Evolutionary conservation across 2,329 filamentous ascomycete genomes (phyloP).

Genomic region (Golovinomyces cichoracearum): DNA sequence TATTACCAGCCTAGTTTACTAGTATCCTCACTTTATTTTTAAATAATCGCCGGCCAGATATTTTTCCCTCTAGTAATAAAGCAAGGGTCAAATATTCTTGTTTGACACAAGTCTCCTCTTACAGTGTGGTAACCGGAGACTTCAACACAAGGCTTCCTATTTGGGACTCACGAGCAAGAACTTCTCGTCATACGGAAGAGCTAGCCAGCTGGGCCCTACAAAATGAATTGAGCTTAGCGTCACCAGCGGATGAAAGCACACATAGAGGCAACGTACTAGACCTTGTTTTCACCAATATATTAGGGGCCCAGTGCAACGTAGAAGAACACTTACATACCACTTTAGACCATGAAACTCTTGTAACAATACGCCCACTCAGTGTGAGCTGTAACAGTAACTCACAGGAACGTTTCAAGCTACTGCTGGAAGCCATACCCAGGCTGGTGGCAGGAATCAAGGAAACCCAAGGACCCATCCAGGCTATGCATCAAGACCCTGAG

Average conservation of each 20-base stretch:
- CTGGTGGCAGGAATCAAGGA: too few relatives aligned
- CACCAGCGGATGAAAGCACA: neutral
- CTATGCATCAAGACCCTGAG: too few relatives aligned
- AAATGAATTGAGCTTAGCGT: neutral
- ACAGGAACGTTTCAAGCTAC: too few relatives aligned
- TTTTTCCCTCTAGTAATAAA: too few relatives aligned
- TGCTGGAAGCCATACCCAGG: too few relatives aligned
- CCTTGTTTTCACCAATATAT: neutral
- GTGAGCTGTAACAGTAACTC: neutral
- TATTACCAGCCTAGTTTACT: too few relatives aligned
- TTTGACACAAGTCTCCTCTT: too few relatives aligned
- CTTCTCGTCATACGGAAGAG: neutral
- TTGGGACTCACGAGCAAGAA: neutral
- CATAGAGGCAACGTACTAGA: neutral
- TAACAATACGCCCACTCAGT: too few relatives aligned
- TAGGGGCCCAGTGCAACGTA: neutral
- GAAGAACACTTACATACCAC: neutral
- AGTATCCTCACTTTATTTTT: too few relatives aligned
- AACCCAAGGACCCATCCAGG: too few relatives aligned
- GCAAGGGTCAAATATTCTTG: too few relatives aligned
- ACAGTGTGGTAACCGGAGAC: neutral
- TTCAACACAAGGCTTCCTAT: neutral
- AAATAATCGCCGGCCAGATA: too few relatives aligned
- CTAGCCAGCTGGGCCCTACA: neutral
- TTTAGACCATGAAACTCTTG: neutral